These are phyloP conservation scores for Plectosphaerella plurivora DNA, from an alignment of 2,329 filamentous ascomycete genomes.

Conservation along the genomic window DNA sequence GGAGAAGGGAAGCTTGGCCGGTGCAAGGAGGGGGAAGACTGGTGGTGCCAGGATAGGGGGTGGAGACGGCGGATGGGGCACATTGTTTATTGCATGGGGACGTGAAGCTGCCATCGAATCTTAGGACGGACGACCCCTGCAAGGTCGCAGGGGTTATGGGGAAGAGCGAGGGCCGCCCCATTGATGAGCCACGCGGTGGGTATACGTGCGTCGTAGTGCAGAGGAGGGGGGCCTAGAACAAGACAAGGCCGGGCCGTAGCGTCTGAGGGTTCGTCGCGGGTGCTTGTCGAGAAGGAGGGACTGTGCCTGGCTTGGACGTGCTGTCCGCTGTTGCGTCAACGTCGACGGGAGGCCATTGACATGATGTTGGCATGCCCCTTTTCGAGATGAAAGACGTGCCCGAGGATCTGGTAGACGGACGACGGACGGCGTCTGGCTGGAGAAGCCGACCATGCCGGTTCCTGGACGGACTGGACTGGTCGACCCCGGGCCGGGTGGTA, in stretches of 20 bases:
- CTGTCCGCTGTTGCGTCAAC: neutral
- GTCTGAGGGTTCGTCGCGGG: neutral
- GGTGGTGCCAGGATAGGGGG: neutral
- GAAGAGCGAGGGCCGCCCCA: neutral
- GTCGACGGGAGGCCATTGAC: neutral
- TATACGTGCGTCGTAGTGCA: neutral
- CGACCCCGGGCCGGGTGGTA: no score
- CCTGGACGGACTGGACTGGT: no score
- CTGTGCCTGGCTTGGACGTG: neutral
- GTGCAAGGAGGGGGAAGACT: neutral
- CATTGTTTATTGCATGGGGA: neutral
- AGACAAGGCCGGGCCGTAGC: neutral
- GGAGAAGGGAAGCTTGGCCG: neutral
- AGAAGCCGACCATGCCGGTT: neutral
- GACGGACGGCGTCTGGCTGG: neutral
- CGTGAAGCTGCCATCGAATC: slow-evolving; percentile 1
- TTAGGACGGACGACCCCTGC: neutral
- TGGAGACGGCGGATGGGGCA: neutral
- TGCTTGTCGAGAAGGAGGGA: neutral
- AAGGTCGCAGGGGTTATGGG: neutral
- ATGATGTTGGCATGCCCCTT: no score
- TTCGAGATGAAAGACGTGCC: neutral
- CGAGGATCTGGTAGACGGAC: neutral
- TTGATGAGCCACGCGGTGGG: slow-evolving; percentile 1
- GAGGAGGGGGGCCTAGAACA: neutral